Percentiles rank a stretch among this genome's conserved stretches.
These are phyloP conservation scores for Tulasnella sp. DNA, from an alignment of 768 basidiomycete species.

Conservation along the genomic window DNA sequence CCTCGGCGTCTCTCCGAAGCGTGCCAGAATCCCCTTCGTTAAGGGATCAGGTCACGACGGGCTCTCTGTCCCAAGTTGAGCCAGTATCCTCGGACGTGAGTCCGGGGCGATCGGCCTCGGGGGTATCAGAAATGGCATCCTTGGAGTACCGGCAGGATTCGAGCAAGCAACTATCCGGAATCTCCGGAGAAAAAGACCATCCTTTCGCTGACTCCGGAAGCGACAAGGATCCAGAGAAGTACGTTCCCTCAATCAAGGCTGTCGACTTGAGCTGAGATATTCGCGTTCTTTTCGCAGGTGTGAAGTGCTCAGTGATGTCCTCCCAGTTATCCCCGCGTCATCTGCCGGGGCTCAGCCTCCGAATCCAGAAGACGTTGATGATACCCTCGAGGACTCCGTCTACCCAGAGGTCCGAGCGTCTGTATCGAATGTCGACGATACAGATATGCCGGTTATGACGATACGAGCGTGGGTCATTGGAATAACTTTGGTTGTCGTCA, in stretches of 20 bases:
- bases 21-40: background rate
- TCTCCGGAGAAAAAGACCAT: background rate
- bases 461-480: slow-evolving; percentile 87
- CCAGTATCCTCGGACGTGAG: background rate
- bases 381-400: slow-evolving; percentile 73
- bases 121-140: background rate
- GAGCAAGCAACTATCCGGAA: background rate
- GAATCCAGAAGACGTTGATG: background rate
- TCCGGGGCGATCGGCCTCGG: background rate
- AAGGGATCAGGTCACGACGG: background rate
- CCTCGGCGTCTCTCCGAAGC: background rate
- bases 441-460: slow-evolving; percentile 96
- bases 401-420: slow-evolving; percentile 94
- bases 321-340: background rate
- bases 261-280: background rate
- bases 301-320: background rate
- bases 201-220: background rate
- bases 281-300: background rate
- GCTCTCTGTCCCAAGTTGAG: background rate
- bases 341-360: background rate
- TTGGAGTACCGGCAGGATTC: background rate
- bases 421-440: slow-evolving; percentile 97
- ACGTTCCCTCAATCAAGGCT: background rate
- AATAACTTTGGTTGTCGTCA: slow-evolving; percentile 49
- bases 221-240: background rate